Base-by-base conservation (phyloP, 345 rosid species). In the Viola odorata region DNA sequence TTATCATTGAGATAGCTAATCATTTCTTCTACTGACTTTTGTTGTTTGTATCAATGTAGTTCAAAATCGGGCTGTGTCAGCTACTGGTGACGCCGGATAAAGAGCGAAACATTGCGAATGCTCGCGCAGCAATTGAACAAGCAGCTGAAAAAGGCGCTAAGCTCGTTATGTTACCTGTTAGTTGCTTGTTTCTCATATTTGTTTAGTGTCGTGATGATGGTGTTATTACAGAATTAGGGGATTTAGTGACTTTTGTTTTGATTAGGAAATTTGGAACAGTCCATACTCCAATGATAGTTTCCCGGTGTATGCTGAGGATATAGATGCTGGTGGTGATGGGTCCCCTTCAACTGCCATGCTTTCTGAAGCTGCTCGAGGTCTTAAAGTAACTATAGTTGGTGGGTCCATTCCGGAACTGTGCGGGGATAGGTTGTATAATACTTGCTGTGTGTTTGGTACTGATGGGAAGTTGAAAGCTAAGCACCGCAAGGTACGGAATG, bases 231-330 rank as follows among this genome's bases (percentile, higher is more conserved):
- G 45, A 49, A 7, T 12, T 7, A 49, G 15, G 23, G 16, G 15
- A n/a, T 11, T 40, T 41, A 8, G 9, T 14, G 13, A 5, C 36
- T 45, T 50, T 48, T 44, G 6, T 23, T 23, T 5, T 54, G 57
- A 56, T 69, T 75, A 92, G 99, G 96, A 94, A 73, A 85, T 94
- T 61, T 90, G 96, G 99, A 94, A 94, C 55, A 76, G 87, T 77
- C 90, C 96, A 0, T 90, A 88, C 65, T 86, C 97, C 0, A 88
- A 88, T 68, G 97, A 88, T 67, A 83, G 91, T 78, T 94, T 94
- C 61, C 91, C 95, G 12, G 84, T 85, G 54, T 88, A 80, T 76
- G 99, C 96, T 58, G 92, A 90, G 62, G 95, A 88, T 40, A 88
- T 94, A 65, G 96, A 94, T 71, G 78, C 75, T 0, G 87, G 85